These are phyloP conservation scores for Cystobasidium onofrii DNA, from an alignment of 768 basidiomycete genomes.

Conservation along the genomic window DNA sequence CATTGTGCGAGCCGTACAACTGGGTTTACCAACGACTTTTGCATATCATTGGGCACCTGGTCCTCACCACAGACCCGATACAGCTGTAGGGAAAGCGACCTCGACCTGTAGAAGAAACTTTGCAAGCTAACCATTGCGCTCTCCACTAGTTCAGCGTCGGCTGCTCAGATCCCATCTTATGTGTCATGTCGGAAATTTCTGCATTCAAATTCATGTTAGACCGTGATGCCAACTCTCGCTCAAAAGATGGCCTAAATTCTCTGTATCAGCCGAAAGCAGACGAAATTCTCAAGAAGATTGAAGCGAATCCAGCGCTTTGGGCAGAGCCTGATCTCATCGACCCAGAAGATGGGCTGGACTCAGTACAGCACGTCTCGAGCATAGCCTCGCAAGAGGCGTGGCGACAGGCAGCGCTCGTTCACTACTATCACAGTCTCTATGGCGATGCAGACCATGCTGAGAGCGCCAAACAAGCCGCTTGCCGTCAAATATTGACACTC, in stretches of 20 bases:
- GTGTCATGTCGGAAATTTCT: background rate
- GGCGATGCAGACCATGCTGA: background rate
- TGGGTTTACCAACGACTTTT: background rate
- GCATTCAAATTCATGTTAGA: background rate
- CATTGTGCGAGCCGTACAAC: background rate
- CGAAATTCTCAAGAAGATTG: background rate
- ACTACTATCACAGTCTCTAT: background rate
- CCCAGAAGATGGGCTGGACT: background rate
- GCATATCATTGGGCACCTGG: background rate
- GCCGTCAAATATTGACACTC: background rate
- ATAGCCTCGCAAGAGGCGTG: conserved; percentile 20
- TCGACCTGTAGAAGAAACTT: too few species aligned
- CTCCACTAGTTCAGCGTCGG: conserved; percentile 7
- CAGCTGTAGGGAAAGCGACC: background rate
- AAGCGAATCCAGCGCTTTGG: background rate
- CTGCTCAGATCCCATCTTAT: background rate
- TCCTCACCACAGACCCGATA: background rate
- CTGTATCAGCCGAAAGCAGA: background rate
- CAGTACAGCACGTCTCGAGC: conserved; percentile 8
- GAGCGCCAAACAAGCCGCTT: background rate
- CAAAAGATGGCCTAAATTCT: background rate
- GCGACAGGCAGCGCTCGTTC: conserved; percentile 12
- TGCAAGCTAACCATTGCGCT: too few species aligned
- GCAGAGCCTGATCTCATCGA: background rate
- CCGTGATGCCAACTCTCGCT: background rate